Evolutionary conservation across 2,329 filamentous ascomycete genomes (phyloP).

Genomic region (Hypoxylon sp.): DNA sequence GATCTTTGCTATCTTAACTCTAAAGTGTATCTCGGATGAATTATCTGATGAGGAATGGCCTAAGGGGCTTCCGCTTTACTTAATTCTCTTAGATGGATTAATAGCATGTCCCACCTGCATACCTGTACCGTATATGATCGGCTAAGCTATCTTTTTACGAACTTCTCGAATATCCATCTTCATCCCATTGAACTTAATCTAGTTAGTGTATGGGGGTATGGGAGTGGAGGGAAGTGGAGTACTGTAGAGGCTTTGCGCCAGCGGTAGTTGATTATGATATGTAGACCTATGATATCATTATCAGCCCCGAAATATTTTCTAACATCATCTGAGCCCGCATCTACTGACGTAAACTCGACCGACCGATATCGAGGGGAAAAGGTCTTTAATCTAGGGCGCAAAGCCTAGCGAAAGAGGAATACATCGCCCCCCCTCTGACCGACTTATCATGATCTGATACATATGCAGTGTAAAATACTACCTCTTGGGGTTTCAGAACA

Average conservation of each 20-base stretch:
- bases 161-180: conserved; percentile 30
- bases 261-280: conserved; percentile 30
- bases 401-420: background rate
- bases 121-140: no score
- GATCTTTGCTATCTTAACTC: background rate
- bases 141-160: conserved; percentile 22
- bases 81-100: background rate
- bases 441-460: conserved; percentile 8
- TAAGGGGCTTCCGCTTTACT: conserved; percentile 9
- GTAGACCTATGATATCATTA: conserved; percentile 40
- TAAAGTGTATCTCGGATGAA: background rate
- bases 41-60: conserved; percentile 5
- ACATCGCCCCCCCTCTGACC: background rate
- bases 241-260: conserved; percentile 21
- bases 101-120: background rate
- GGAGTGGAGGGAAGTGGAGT: conserved; percentile 19
- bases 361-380: conserved; percentile 7
- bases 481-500: conserved; percentile 32
- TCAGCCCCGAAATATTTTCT: conserved; percentile 1
- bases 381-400: conserved; percentile 10
- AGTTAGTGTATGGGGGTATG: conserved; percentile 28
- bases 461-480: conserved; percentile 22
- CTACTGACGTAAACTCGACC: conserved; percentile 25
- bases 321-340: conserved; percentile 11
- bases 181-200: conserved; percentile 19